phyloP scores from a whole-genome alignment of 129 eudicot genomes.

The Lactuca saligna region DNA sequence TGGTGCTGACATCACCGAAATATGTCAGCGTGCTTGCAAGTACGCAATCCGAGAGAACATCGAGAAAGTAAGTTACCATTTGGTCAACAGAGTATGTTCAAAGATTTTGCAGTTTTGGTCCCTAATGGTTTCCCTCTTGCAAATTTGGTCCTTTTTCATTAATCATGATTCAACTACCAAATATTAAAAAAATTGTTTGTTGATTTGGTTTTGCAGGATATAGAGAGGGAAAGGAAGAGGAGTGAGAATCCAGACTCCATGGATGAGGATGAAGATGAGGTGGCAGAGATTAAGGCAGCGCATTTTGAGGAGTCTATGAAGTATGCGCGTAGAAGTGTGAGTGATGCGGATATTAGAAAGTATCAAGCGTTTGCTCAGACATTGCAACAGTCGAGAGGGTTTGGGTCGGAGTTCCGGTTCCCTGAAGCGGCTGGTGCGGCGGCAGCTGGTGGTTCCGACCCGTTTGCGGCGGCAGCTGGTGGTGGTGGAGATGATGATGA shows the following conservation, averaged over 20 bases:
- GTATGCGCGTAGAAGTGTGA: slow-evolving; percentile 82
- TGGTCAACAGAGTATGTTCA: no score
- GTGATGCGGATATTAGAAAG: slow-evolving; percentile 77
- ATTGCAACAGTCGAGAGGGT: slow-evolving; percentile 77
- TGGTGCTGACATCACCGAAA: slow-evolving; percentile 83
- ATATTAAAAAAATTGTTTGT: background rate
- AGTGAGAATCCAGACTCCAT: slow-evolving; percentile 64
- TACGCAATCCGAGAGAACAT: slow-evolving; percentile 77
- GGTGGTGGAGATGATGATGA: slow-evolving; percentile 74
- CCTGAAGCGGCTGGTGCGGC: slow-evolving; percentile 42
- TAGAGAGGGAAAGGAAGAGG: slow-evolving; percentile 61
- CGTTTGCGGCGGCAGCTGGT: slow-evolving; percentile 61
- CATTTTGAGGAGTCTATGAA: slow-evolving; percentile 93
- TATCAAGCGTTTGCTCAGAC: slow-evolving; percentile 86
- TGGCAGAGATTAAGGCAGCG: slow-evolving; percentile 66
- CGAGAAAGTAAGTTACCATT: slow-evolving; percentile 47
- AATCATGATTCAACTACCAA: no score
- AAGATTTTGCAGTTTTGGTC: no score
- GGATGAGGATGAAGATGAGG: slow-evolving; percentile 82
- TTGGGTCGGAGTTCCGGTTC: slow-evolving; percentile 70
- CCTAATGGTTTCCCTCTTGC: no score
- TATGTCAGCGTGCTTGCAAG: slow-evolving; percentile 79
- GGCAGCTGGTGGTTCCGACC: slow-evolving; percentile 51
- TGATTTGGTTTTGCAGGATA: slow-evolving; percentile 46
- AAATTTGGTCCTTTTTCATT: no score